Base-by-base conservation (phyloP, 768 basidiomycete species). In the Strobilomyces confusus region DNA sequence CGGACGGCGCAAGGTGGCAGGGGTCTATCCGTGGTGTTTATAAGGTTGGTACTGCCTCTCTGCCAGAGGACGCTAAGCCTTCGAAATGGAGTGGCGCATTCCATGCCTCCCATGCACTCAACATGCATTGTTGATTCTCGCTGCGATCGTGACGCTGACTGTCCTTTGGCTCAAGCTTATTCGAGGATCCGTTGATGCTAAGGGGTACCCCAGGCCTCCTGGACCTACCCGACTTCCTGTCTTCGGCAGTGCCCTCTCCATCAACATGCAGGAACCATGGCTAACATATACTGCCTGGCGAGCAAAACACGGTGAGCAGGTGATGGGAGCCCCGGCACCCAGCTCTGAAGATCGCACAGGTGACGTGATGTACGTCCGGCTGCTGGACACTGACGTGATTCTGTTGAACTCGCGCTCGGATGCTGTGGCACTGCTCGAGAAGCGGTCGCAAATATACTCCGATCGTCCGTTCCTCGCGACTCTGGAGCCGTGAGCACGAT, bases 281-380 rank as follows among this genome's bases (percentile, higher is more conserved):
- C 29, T 44, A 26, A 44, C 43, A 30, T 44, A 29, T 29, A 44
- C 26, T n/a, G 17, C 26, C 11, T 44, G 43, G 43, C 26, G 29
- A 17, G 29, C 6, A 9, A 44, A 44, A 19, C 30, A 44, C 14
- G 43, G 43, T 44, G 17, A 30, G 43, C 19, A 0, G n/a, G 9
- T 12, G 29, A 9, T 12, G 14, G 9, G 5, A n/a, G 9, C 5
- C 14, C 4, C 1, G 2, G 38, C 23, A 11, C 4, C 14, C n/a
- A 2, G 11, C 15, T 36, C 36, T 44, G 9, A 55, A 1, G 5
- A 19, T 14, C 29, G 5, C n/a, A n/a, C 32, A 58, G 54, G 54
- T 1, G 50, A 56, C 19, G 12, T 56, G 5, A 33, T 58, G 23
- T 52, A 55, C n/a, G 15, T 41, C 19, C 53, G 46, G 9, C 43